phyloP scores from a whole-genome alignment of 2,329 filamentous ascomycete species.

The Diaporthe nobilis region DNA sequence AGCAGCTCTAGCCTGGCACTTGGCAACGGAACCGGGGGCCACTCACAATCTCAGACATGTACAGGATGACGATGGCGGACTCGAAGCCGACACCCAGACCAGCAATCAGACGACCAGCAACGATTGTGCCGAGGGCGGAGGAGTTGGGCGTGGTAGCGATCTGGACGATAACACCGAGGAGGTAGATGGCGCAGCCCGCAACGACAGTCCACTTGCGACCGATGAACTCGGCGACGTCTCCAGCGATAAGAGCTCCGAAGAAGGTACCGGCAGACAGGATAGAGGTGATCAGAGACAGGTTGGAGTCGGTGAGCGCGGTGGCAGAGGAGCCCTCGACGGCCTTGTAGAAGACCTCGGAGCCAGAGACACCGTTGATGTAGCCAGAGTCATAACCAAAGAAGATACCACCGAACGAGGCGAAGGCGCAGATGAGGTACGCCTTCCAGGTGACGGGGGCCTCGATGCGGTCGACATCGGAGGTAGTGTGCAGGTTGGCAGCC shows the following conservation, averaged over 20 bases:
- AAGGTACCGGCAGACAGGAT: constrained; percentile 85
- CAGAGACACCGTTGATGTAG: constrained; percentile 78
- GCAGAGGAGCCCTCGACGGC: constrained; percentile 61
- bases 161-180: constrained; percentile 77
- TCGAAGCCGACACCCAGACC: constrained; percentile 86
- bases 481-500: constrained; percentile 54
- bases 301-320: constrained; percentile 54
- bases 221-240: constrained; percentile 82
- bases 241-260: constrained; percentile 82
- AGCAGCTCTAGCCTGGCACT: neutral
- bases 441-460: constrained; percentile 79
- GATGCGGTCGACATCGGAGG: constrained; percentile 69
- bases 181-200: constrained; percentile 79
- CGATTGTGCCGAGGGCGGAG: constrained; percentile 72
- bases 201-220: constrained; percentile 82
- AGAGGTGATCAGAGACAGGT: constrained; percentile 75
- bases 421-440: constrained; percentile 79
- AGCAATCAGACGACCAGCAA: constrained; percentile 81
- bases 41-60: constrained; percentile 86
- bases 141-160: constrained; percentile 64
- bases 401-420: constrained; percentile 80
- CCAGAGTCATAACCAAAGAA: constrained; percentile 87
- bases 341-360: constrained; percentile 64
- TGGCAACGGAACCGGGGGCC: neutral
- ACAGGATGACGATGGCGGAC: constrained; percentile 84